These are phyloP conservation scores for Diaporthe australafricana DNA, from an alignment of 2,329 filamentous ascomycete genomes.

Conservation along the genomic window DNA sequence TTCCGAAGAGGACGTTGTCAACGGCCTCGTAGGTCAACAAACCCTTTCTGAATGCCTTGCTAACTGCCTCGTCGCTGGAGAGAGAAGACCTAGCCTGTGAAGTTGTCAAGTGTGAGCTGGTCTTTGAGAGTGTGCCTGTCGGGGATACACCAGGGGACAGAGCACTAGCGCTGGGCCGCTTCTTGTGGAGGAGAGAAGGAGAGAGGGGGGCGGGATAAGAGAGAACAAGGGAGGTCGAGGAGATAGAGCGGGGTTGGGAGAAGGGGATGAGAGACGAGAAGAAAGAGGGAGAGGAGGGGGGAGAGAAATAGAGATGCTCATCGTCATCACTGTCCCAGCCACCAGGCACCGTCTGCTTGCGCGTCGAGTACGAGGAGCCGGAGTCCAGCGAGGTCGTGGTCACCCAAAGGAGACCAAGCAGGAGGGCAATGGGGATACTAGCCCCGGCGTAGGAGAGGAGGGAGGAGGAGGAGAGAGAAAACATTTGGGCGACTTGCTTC, in stretches of 20 bases:
- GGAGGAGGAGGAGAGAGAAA: neutral
- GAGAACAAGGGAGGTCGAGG: neutral
- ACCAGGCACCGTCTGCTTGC: slow-evolving; percentile 18
- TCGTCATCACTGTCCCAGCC: neutral
- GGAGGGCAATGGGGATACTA: neutral
- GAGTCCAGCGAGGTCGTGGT: neutral
- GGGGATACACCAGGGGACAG: slow-evolving; percentile 19
- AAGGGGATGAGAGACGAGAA: neutral
- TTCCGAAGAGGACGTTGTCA: slow-evolving; percentile 10
- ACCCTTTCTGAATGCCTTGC: neutral
- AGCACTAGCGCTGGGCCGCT: slow-evolving; percentile 6
- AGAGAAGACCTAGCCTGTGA: slow-evolving; percentile 7
- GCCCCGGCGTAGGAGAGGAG: neutral
- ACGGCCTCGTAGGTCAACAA: neutral
- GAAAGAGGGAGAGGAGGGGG: neutral
- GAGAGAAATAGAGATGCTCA: neutral
- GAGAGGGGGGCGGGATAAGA: neutral
- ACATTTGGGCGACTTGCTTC: slow-evolving; percentile 18
- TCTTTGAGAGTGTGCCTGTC: neutral
- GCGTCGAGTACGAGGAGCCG: neutral
- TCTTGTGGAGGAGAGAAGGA: neutral
- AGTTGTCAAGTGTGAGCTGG: slow-evolving; percentile 2
- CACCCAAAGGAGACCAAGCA: slow-evolving; percentile 11
- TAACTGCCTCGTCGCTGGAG: neutral
- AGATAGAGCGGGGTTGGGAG: neutral